Base-by-base conservation (phyloP, 2,329 filamentous ascomycete genomes). In the Dactylonectria estremocensis region DNA sequence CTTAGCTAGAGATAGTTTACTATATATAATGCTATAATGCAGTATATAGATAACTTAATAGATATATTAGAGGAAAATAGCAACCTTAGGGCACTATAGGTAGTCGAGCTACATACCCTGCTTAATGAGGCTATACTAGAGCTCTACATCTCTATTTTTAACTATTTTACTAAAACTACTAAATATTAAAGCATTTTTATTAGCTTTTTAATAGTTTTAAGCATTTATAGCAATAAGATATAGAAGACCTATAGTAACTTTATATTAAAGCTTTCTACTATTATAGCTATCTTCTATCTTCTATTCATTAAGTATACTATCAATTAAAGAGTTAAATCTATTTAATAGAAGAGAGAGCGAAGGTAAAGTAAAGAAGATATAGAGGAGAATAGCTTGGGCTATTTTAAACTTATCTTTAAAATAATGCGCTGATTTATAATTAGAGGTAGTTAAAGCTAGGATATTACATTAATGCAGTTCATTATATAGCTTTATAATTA, bases 141-240 rank as follows among this genome's bases (percentile, higher is more conserved):
- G 2, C n/a, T 61, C 3, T 54, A 54, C n/a, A 52, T 61, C 20
- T 53, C 35, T 35, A 24, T 61, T 5, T 46, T 61, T 14, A 46
- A 61, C 22, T 35, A 61, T 33, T 61, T 61, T 46, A 61, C 35
- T 14, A 61, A 61, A 24, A n/a, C 33, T n/a, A 61, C 48, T 28
- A 33, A 61, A 24, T 61, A 61, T 22, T 14, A 61, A 28, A 61
- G 49, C 45, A 40, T 61, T 20, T 48, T 61, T 22, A 33, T 61
- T 11, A 53, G 49, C 49, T 61, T 53, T 22, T 31, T 61, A 18
- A 61, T 52, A 22, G 48, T 61, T 24, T 18, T 61, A 5, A 61
- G 48, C 2, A 52, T 61, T 20, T 33, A 20, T 11, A 16, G 2
- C n/a, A 28, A 48, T 40, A 56, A 49, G 16, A 55, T 24, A 18